These are phyloP conservation scores for Diaporthe ilicicola DNA, from an alignment of 2,329 filamentous ascomycete species.

Conservation along the genomic window DNA sequence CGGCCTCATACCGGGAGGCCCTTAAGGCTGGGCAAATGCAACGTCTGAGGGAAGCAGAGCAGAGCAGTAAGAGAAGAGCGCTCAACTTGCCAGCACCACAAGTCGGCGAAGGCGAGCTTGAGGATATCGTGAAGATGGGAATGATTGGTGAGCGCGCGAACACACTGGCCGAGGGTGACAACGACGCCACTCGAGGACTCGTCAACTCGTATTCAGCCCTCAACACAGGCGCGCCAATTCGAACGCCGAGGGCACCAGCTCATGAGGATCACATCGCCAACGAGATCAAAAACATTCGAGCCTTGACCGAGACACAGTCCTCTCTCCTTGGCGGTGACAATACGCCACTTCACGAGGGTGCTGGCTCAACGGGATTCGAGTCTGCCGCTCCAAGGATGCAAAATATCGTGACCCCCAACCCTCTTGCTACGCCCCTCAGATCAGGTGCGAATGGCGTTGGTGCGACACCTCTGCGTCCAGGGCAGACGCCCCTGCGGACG, in stretches of 20 bases:
- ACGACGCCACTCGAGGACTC: conserved; percentile 83
- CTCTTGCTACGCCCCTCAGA: conserved; percentile 88
- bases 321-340: conserved; percentile 94
- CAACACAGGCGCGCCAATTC: conserved; percentile 84
- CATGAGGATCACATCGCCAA: conserved; percentile 97
- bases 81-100: conserved; percentile 89
- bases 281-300: conserved; percentile 92
- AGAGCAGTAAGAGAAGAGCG: conserved; percentile 88
- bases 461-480: conserved; percentile 73
- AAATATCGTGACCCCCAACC: conserved; percentile 89
- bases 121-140: conserved; percentile 99
- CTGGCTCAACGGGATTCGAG: conserved; percentile 86
- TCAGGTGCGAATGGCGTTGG: conserved; percentile 68
- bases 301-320: conserved; percentile 92
- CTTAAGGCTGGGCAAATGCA: conserved; percentile 94
- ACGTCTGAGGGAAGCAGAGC: conserved; percentile 93
- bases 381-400: conserved; percentile 84
- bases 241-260: conserved; percentile 88
- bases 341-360: conserved; percentile 83
- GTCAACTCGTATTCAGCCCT: conserved; percentile 87
- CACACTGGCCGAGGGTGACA: conserved; percentile 79
- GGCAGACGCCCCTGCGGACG: conserved; percentile 86
- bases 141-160: conserved; percentile 90
- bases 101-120: conserved; percentile 89
- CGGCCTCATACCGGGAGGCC: conserved; percentile 83